Conservation (phyloP, 768 basidiomycete genomes). For the Lentinula lateritia region DNA sequence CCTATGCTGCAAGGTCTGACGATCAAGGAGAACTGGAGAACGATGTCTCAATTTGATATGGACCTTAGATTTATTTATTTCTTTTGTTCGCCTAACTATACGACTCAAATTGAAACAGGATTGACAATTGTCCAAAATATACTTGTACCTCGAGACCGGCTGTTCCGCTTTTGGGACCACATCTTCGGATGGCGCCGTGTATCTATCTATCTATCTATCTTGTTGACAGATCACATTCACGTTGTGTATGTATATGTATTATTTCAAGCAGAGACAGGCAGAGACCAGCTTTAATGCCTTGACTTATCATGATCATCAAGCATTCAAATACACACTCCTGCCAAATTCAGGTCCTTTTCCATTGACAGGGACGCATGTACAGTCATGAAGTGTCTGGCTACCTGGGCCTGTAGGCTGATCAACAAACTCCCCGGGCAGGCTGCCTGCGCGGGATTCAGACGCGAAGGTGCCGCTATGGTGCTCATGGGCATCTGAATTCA, state of each 20-base stretch:
- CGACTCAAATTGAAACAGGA: too few species aligned
- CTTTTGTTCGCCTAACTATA: neutral
- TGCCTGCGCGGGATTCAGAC: neutral
- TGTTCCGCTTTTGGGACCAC: too few species aligned
- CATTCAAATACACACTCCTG: neutral
- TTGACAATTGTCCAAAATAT: too few species aligned
- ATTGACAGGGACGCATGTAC: neutral
- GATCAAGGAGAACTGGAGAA: neutral
- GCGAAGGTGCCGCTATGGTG: neutral
- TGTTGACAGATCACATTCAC: too few species aligned
- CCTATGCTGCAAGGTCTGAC: neutral
- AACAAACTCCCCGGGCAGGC: neutral
- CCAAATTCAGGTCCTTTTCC: neutral
- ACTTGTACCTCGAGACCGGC: too few species aligned
- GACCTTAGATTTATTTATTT: neutral
- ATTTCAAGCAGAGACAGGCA: too few species aligned
- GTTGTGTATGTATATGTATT: too few species aligned
- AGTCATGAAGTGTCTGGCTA: neutral
- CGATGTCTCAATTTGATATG: too few species aligned
- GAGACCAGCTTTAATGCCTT: too few species aligned
- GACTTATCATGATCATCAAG: neutral
- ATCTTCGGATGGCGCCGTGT: too few species aligned
- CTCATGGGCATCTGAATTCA: neutral
- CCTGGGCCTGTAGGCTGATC: neutral
- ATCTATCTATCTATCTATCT: too few species aligned